These are phyloP conservation scores for Cymbidium sinense DNA, from an alignment of 106 monocot species.

Conservation along the genomic window DNA sequence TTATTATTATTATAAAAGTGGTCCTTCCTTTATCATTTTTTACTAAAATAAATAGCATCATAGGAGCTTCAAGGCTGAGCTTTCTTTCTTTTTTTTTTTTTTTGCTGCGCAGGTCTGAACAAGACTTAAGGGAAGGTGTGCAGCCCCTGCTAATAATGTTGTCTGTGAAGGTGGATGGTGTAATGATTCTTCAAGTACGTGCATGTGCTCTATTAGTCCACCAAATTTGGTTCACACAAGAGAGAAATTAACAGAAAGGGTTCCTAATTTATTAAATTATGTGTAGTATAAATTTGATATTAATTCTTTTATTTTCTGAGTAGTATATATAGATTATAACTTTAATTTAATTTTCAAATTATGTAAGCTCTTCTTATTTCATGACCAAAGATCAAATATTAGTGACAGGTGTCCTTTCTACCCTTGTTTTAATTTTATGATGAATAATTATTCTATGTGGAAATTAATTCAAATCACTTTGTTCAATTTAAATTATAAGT, in stretches of 20 bases:
- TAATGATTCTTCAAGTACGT: conserved; percentile 44
- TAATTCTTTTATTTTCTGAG: no score
- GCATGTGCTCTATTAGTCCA: conserved; percentile 26
- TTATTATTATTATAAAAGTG: no score
- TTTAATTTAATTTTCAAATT: no score
- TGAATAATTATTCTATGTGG: neutral
- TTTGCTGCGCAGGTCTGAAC: neutral
- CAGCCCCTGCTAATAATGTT: conserved; percentile 52
- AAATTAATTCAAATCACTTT: neutral
- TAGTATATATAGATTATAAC: no score
- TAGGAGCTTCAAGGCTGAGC: neutral
- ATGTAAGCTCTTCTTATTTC: neutral
- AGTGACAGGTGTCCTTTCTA: neutral
- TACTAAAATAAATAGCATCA: neutral
- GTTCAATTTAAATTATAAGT: neutral
- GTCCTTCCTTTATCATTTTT: neutral
- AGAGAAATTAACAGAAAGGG: neutral
- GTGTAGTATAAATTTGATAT: neutral
- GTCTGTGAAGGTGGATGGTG: conserved; percentile 40
- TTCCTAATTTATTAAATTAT: no score
- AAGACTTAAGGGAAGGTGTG: conserved; percentile 15
- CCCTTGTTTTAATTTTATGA: no score
- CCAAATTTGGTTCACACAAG: neutral
- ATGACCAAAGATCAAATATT: neutral
- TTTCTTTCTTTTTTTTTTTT: no score